Percentiles rank a stretch among this genome's conserved stretches.
Evolutionary conservation across 164 flowering plant genomes (phyloP).

Genomic region (Liquidambar formosana): DNA sequence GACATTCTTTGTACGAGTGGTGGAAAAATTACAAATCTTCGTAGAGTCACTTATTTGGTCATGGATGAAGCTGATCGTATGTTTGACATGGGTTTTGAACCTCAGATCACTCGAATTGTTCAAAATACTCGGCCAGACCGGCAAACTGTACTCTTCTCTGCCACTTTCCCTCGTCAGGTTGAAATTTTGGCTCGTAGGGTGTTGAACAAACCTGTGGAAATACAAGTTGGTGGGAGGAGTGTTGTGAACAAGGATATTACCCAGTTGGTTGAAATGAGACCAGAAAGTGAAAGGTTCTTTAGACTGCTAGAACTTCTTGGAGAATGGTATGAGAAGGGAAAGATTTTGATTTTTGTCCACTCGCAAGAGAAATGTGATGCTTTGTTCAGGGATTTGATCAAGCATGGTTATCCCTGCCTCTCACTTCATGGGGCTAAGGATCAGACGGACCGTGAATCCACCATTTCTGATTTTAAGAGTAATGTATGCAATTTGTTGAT

Average conservation of each 20-base stretch:
- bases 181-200: constrained; percentile 88
- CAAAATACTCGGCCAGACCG: constrained; percentile 92
- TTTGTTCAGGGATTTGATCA: constrained; percentile 71
- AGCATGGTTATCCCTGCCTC: constrained; percentile 80
- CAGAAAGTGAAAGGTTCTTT: constrained; percentile 75
- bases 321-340: constrained; percentile 96
- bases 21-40: constrained; percentile 88
- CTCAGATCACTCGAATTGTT: constrained; percentile 92
- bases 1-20: constrained; percentile 92
- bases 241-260: constrained; percentile 95
- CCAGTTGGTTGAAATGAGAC: constrained; percentile 90
- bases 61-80: constrained; percentile 99
- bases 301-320: constrained; percentile 88
- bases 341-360: constrained; percentile 87
- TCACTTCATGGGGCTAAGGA: constrained; percentile 99
- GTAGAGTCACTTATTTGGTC: constrained; percentile 87
- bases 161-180: constrained; percentile 97
- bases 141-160: constrained; percentile 96
- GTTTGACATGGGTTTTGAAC: constrained; percentile 99
- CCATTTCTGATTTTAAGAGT: too few relatives aligned
- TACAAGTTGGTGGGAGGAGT: constrained; percentile 97
- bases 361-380: constrained; percentile 92
- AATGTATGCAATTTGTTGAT: constrained; percentile 78
- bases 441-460: constrained; percentile 93
- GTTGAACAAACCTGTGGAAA: constrained; percentile 83